Conservation (phyloP, 495 filamentous ascomycete species). For the Patellaria atrata region DNA sequence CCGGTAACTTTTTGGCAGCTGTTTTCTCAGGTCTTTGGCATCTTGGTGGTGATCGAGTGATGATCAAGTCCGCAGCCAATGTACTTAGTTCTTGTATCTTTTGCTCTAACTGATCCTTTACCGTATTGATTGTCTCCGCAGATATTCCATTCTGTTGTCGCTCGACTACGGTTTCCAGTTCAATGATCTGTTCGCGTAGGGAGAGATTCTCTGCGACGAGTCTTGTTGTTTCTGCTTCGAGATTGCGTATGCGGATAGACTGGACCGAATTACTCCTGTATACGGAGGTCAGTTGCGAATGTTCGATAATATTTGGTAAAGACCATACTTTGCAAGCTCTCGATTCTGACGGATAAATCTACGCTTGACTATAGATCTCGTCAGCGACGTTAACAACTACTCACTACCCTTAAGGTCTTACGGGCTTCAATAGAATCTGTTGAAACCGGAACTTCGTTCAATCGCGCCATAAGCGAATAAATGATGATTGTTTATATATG, state of each 20-base stretch:
- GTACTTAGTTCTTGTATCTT: slow-evolving; percentile 46
- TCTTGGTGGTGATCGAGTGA: slow-evolving; percentile 8
- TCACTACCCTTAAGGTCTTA: slow-evolving; percentile 34
- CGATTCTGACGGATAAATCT: slow-evolving; percentile 86
- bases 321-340: slow-evolving; percentile 57
- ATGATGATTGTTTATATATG: slow-evolving; percentile 21
- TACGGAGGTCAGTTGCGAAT: slow-evolving; percentile 2
- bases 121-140: slow-evolving; percentile 15
- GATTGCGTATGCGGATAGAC: slow-evolving; percentile 70
- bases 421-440: slow-evolving; percentile 66
- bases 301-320: background rate
- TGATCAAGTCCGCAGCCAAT: slow-evolving; percentile 38
- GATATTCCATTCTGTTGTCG: slow-evolving; percentile 11
- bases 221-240: slow-evolving; percentile 73
- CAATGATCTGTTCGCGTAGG: slow-evolving; percentile 63
- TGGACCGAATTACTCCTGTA: slow-evolving; percentile 71
- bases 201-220: slow-evolving; percentile 78
- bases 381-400: background rate
- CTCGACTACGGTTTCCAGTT: slow-evolving; percentile 51
- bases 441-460: slow-evolving; percentile 59
- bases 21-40: slow-evolving; percentile 11
- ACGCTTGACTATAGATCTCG: slow-evolving; percentile 49
- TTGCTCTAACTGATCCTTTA: slow-evolving; percentile 33
- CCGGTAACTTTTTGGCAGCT: slow-evolving; percentile 15
- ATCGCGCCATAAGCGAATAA: slow-evolving; percentile 57